phyloP scores from a whole-genome alignment of 345 rosid species.

The Populus euphratica region DNA sequence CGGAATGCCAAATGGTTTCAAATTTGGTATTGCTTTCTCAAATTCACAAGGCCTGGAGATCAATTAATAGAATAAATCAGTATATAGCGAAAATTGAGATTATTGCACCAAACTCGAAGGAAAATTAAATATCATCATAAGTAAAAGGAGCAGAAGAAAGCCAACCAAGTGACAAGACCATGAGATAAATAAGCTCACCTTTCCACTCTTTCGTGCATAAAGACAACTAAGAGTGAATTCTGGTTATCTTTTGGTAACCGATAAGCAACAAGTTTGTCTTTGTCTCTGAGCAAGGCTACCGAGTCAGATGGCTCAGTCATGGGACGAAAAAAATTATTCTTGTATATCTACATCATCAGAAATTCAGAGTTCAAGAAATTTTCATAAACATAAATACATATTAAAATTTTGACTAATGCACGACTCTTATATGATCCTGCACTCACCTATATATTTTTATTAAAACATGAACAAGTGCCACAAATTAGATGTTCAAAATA shows the following conservation, averaged over 20 bases:
- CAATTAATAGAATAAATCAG: conserved; percentile 6
- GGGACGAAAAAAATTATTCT: conserved; percentile 12
- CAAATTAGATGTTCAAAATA: not conserved
- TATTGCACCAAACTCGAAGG: not conserved
- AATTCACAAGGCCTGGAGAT: conserved; percentile 24
- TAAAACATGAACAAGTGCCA: not conserved
- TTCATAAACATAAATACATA: not conserved
- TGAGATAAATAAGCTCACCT: conserved; percentile 14
- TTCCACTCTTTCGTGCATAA: conserved; percentile 18
- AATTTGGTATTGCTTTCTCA: conserved; percentile 3
- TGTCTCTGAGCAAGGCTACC: conserved; percentile 25
- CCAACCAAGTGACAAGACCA: not conserved
- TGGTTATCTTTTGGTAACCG: conserved; percentile 14
- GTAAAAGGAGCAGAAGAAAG: not conserved
- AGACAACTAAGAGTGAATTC: conserved; percentile 17
- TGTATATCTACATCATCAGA: conserved; percentile 18
- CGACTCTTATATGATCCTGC: not conserved
- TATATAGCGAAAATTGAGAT: not conserved
- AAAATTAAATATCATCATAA: not conserved
- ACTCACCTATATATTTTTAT: not conserved
- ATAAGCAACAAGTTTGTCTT: conserved; percentile 25
- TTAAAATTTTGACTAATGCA: not conserved
- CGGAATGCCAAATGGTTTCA: conserved; percentile 49
- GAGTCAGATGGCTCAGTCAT: conserved; percentile 19
- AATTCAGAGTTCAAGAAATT: conserved; percentile 4